phyloP scores from a whole-genome alignment of 208 protist species.

The Leishmania aethiopica region DNA sequence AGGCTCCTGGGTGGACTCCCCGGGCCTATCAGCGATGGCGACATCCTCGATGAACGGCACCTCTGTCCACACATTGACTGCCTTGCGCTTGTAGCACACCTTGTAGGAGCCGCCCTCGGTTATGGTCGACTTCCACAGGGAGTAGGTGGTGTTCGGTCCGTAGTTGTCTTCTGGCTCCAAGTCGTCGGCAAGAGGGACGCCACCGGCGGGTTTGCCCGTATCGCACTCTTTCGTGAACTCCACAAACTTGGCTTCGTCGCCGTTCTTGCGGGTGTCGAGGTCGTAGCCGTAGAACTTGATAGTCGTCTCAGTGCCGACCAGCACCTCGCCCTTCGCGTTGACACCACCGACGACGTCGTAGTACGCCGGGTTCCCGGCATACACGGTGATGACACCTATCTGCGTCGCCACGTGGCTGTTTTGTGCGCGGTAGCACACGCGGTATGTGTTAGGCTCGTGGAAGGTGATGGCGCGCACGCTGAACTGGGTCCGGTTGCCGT shows the following conservation, averaged over 20 bases:
- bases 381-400: constrained; percentile 63
- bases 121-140: constrained; percentile 57
- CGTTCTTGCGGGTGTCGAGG: constrained; percentile 65
- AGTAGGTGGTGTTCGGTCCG: constrained; percentile 69
- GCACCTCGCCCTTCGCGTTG: constrained; percentile 41
- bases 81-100: constrained; percentile 72
- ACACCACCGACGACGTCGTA: constrained; percentile 57
- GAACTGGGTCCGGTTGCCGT: constrained; percentile 20
- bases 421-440: constrained; percentile 51
- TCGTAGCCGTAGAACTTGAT: constrained; percentile 82
- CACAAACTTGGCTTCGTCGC: constrained; percentile 78
- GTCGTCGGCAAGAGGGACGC: constrained; percentile 54
- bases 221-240: constrained; percentile 56
- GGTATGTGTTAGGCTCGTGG: constrained; percentile 42
- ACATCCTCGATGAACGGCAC: constrained; percentile 67
- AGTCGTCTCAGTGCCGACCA: constrained; percentile 34
- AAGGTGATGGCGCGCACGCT: constrained; percentile 39
- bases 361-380: constrained; percentile 69
- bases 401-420: constrained; percentile 11
- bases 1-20: background rate
- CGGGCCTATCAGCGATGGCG: constrained; percentile 1
- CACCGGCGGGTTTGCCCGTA: constrained; percentile 50
- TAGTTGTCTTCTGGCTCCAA: constrained; percentile 68
- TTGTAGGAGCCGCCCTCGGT: constrained; percentile 58
- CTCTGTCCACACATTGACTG: constrained; percentile 49